Evolutionary conservation across 805 yeast species (phyloP).

Genomic region (Debaryomyces maramus): DNA sequence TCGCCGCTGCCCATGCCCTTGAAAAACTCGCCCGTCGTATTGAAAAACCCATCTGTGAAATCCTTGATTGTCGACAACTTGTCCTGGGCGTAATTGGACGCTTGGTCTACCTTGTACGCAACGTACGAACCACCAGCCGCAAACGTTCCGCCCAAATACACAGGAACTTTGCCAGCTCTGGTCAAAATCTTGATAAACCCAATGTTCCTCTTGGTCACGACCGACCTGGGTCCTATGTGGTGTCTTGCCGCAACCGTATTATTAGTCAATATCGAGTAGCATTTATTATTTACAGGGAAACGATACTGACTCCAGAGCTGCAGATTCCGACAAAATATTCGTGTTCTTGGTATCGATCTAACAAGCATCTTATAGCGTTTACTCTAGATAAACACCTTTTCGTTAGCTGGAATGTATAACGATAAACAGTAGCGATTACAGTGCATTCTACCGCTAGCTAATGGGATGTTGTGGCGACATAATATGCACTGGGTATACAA

Average conservation of each 20-base stretch:
- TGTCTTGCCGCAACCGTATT: background rate
- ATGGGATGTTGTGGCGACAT: background rate
- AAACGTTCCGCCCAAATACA: slow-evolving; percentile 82
- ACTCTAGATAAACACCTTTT: background rate
- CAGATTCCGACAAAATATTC: background rate
- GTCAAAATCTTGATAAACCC: slow-evolving; percentile 50
- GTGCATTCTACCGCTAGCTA: background rate
- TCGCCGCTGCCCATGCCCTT: slow-evolving; percentile 27
- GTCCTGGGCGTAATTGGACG: slow-evolving; percentile 68
- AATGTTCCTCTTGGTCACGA: slow-evolving; percentile 23
- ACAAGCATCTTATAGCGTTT: background rate
- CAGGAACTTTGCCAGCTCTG: slow-evolving; percentile 64
- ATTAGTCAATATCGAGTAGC: slow-evolving; percentile 1
- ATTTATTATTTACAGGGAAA: background rate
- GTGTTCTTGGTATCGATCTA: background rate
- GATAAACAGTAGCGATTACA: too few species aligned
- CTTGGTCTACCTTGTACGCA: slow-evolving; percentile 89
- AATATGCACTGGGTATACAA: background rate
- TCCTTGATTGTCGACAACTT: slow-evolving; percentile 63
- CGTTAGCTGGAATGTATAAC: background rate
- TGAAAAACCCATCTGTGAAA: slow-evolving; percentile 54
- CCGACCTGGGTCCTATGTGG: background rate
- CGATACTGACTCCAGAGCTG: background rate
- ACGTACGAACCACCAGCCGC: slow-evolving; percentile 95
- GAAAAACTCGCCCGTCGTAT: slow-evolving; percentile 46